Conservation (phyloP, 2,329 filamentous ascomycete genomes). For the Claviceps sp. region DNA sequence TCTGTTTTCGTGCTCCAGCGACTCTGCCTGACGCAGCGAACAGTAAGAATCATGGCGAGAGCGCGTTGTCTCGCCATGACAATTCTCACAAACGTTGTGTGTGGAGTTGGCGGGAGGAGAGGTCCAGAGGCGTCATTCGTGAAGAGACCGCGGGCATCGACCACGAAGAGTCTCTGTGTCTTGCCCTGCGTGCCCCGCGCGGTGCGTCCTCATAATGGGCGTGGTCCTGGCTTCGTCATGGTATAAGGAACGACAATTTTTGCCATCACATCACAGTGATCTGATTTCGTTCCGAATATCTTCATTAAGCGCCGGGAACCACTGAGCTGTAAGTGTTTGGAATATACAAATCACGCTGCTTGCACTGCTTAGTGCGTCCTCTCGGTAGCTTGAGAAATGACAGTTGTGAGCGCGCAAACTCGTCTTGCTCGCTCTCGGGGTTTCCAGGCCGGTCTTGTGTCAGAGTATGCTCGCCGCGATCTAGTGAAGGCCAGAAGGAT, state of each 20-base stretch:
- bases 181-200: slow-evolving; percentile 22
- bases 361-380: no score
- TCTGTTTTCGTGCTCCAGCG: neutral
- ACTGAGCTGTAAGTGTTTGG: slow-evolving; percentile 40
- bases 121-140: no score
- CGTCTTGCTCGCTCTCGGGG: slow-evolving; percentile 30
- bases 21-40: slow-evolving; percentile 41
- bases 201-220: slow-evolving; percentile 50
- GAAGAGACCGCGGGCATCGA: no score
- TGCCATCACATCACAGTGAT: slow-evolving; percentile 43
- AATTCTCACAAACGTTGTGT: slow-evolving; percentile 52
- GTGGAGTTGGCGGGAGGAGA: slow-evolving; percentile 15
- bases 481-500: slow-evolving; percentile 26
- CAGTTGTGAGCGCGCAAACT: slow-evolving; percentile 15
- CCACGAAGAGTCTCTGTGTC: no score
- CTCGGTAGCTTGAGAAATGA: slow-evolving; percentile 10
- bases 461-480: slow-evolving; percentile 31
- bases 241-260: slow-evolving; percentile 44
- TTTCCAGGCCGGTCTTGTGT: slow-evolving; percentile 49
- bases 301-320: slow-evolving; percentile 38
- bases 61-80: slow-evolving; percentile 56
- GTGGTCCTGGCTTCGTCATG: slow-evolving; percentile 50
- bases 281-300: slow-evolving; percentile 46
- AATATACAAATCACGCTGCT: slow-evolving; percentile 6
- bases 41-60: slow-evolving; percentile 48